Base-by-base conservation (phyloP, 1,284 basidiomycete species). In the Termitomyces sp. region DNA sequence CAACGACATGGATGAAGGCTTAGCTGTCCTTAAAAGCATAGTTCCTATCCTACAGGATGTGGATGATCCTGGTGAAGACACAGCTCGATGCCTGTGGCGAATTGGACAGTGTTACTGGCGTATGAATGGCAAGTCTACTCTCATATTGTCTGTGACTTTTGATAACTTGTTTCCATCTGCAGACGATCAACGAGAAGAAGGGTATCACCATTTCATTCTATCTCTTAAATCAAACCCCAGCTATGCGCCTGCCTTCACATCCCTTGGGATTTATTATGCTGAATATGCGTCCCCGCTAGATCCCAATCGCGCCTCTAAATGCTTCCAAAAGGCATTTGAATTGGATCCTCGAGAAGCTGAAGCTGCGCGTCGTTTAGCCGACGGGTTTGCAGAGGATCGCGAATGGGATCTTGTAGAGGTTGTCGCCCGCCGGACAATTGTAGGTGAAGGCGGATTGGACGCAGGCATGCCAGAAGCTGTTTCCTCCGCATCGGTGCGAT, bases 301-400 rank as follows among this genome's bases (percentile, higher is more conserved):
- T 68, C 82, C 83, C 8, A 81, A 83, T 9, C 84, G 96, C 39
- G 89, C 96, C 1, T 88, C 91, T 14, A 96, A 96, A 66, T 99
- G 97, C 67, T 98, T 97, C 72, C 95, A 99, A 64, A 98, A 97
- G 64, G 97, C 97, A 0, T 98, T 99, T 62, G 97, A 99, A 69
- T 81, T 99, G 1, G 95, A 98, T 68, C 81, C 94, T 1, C 80
- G 88, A 11, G 91, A 99, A 69, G 84, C 82, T 10, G 84, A 89
- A 13, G 94, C 97, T 1, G 97, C 95, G 0, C 77, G 80, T 46
- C 76, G 85, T 54, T 78, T 99, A 3, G 94, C 93, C 0, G 83
- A 88, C 59, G 89, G 91, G 0, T 98, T 97, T 67, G 93, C 96
- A 0, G 86, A 94, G 50, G 91, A 97, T 59, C 80, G 84, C 48